Percentiles rank a stretch among this genome's conserved stretches.
These are phyloP conservation scores for Castanea crenata DNA, from an alignment of 306 rosid genomes.

Conservation along the genomic window DNA sequence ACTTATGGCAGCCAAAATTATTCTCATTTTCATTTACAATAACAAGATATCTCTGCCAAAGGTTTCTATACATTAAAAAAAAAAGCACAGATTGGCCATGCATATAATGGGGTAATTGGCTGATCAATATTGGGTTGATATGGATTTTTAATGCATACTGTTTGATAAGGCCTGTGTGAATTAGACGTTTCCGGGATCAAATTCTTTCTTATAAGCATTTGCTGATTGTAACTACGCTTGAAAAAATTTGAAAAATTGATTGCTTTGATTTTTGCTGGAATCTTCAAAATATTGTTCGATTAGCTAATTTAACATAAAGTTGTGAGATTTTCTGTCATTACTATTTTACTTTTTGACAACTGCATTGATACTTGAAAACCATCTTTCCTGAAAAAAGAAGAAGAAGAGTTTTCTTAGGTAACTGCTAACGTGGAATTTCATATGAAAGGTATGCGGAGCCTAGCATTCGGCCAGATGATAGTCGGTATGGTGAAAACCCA, in stretches of 20 bases:
- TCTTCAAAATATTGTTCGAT: neutral
- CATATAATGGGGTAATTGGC: too few relatives aligned
- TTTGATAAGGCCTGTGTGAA: neutral
- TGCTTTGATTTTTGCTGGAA: neutral
- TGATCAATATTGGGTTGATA: neutral
- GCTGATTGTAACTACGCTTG: neutral
- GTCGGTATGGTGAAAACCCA: constrained; percentile 99
- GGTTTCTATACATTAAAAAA: neutral
- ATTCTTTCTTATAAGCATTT: neutral
- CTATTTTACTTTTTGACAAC: neutral
- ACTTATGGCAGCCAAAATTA: neutral
- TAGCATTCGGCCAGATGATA: constrained; percentile 93
- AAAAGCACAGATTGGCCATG: neutral
- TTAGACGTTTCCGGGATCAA: neutral
- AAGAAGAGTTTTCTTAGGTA: constrained; percentile 22
- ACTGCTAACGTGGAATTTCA: constrained; percentile 30
- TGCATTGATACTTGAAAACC: neutral
- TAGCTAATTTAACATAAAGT: neutral
- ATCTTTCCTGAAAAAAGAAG: neutral
- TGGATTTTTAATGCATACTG: neutral
- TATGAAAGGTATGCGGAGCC: constrained; percentile 84
- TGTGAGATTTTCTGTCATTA: neutral
- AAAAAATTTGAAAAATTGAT: neutral
- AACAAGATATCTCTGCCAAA: neutral
- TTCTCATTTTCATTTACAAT: neutral